Conservation (phyloP, 140 eudicot genomes). For the Anethum foeniculum region DNA sequence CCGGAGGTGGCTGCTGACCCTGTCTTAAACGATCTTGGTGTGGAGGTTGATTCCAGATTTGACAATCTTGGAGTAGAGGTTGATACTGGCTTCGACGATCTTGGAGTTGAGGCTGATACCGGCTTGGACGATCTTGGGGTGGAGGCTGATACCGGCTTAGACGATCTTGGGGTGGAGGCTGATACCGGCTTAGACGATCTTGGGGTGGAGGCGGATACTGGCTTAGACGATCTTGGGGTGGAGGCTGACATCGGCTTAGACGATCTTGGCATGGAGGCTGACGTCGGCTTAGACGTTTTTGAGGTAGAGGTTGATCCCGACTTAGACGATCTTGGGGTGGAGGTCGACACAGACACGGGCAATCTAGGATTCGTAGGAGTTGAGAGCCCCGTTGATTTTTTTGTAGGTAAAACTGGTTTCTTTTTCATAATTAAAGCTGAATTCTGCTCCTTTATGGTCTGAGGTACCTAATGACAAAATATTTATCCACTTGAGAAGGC, state of each 20-base stretch:
- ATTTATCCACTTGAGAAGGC: constrained; percentile 13
- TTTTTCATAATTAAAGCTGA: constrained; percentile 31
- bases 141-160: not conserved
- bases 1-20: not conserved
- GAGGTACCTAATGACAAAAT: constrained; percentile 36
- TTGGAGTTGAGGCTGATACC: not conserved
- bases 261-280: constrained; percentile 26
- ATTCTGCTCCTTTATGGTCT: constrained; percentile 35
- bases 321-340: constrained; percentile 15
- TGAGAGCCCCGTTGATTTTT: constrained; percentile 33
- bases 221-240: constrained; percentile 32
- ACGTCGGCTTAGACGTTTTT: not conserved
- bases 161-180: not conserved
- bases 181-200: not conserved
- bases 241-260: constrained; percentile 38
- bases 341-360: not conserved
- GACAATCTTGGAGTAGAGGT: constrained; percentile 13
- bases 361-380: constrained; percentile 5
- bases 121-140: not conserved
- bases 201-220: constrained; percentile 21
- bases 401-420: constrained; percentile 36
- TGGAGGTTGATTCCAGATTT: not conserved
- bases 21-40: not conserved
- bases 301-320: not conserved
- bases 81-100: not conserved